A percentile compares a stretch with the other conserved stretches of the same genome.
Evolutionary conservation across 2,329 filamentous ascomycete genomes (phyloP).

Genomic region (Pezicula rhizophila): DNA sequence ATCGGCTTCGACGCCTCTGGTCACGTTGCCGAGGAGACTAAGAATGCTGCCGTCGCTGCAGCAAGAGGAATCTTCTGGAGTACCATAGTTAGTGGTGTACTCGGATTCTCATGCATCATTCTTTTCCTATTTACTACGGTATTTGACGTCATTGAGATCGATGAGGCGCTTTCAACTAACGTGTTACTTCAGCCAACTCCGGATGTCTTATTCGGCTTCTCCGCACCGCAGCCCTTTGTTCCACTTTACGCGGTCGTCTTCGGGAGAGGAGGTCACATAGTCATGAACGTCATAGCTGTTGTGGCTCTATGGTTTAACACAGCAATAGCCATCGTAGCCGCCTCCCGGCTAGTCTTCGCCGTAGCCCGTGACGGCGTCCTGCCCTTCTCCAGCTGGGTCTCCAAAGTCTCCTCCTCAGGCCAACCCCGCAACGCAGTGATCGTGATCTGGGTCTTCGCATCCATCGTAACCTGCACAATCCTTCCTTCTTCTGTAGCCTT

Average conservation of each 20-base stretch:
- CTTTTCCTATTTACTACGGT: slow-evolving; percentile 53
- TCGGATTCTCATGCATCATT: slow-evolving; percentile 49
- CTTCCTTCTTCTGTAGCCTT: slow-evolving; percentile 48
- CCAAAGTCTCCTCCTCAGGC: slow-evolving; percentile 43
- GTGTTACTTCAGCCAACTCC: slow-evolving; percentile 38
- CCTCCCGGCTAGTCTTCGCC: slow-evolving; percentile 56
- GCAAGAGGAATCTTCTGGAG: slow-evolving; percentile 56
- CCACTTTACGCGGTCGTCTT: slow-evolving; percentile 50
- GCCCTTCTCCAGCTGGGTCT: slow-evolving; percentile 53
- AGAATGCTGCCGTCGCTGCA: slow-evolving; percentile 49
- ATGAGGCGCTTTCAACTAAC: slow-evolving; percentile 2
- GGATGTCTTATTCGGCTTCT: slow-evolving; percentile 45
- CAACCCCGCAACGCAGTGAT: slow-evolving; percentile 55
- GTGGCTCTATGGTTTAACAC: slow-evolving; percentile 49
- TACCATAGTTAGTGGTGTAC: slow-evolving; percentile 48
- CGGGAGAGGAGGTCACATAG: slow-evolving; percentile 49
- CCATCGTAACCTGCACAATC: slow-evolving; percentile 52
- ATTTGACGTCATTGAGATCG: slow-evolving; percentile 14
- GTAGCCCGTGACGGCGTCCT: slow-evolving; percentile 56
- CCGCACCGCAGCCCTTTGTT: slow-evolving; percentile 52
- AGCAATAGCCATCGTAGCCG: slow-evolving; percentile 51
- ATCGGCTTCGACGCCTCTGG: slow-evolving; percentile 57
- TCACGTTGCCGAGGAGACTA: slow-evolving; percentile 56
- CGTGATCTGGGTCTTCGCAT: slow-evolving; percentile 48
- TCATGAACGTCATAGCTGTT: slow-evolving; percentile 55